Base-by-base conservation (phyloP, 148 eudicot genomes). In the Agrostemma githago region DNA sequence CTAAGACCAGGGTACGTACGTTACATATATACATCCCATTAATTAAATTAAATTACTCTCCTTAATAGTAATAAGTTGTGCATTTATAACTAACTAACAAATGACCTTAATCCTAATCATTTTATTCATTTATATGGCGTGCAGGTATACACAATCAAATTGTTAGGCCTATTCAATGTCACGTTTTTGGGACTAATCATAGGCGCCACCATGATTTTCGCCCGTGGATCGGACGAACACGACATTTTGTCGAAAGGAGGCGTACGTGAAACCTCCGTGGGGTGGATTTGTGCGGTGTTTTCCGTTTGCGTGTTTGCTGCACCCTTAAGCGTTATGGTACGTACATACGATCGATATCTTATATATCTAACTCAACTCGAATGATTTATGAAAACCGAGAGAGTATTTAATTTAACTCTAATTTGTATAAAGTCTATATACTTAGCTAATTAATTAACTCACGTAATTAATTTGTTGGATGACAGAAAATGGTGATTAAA, bases 201-300 rank as follows among this genome's bases (percentile, higher is more conserved):
- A 0, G 12, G 72, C 0, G 61, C 53, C 57, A 88, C 96, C 17
- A 58, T 73, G 76, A 10, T 59, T 17, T 76, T 83, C 34, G 68
- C 68, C 2, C 43, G 78, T 4, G 90, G 84, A 14, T 17, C 43
- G 14, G 44, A 43, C 6, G 77, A 86, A 17, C 80, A 85, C 26
- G 15, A 37, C 0, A 4, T 83, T 2, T 68, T 83, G 12, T 72
- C 79, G 0, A 10, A 77, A 16, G 90, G 83, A 14, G 69, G 78
- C 21, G 8, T 41, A 2, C 84, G 97, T 8, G 82, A 85, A 41
- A 37, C 67, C 2, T 70, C 81, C 56, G 89, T 92, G 8, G 95
- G 97, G 34, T 92, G 95, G 97, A 89, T 87, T 21, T 88, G 97
- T 48, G 95, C 86, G 8, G 83, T 80, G 16, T 92, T 92, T 74